Base-by-base conservation (phyloP, 352 stramenopile species). In the Peronospora tabacina region DNA sequence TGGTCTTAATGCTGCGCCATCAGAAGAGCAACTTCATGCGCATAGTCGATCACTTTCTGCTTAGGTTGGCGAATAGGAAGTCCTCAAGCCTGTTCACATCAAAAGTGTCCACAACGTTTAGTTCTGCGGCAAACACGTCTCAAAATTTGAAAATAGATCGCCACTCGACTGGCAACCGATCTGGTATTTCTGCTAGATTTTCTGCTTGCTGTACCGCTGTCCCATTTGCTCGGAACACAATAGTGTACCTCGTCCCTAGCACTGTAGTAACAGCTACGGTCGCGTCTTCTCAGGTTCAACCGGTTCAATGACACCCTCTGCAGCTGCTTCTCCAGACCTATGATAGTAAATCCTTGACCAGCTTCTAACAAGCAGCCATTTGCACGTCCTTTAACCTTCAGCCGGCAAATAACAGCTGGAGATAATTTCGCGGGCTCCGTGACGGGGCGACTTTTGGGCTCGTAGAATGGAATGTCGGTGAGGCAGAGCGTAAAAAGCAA, bases 1-100 rank as follows among this genome's bases (percentile, higher is more conserved):
- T 26, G 4, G 4, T 26, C 22, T 26, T 62, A 49, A 3, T 40
- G 49, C 24, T 49, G 41, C 4, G 22, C 45, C 54, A 68, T 64
- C 11, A 69, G 30, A 11, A n/a, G n/a, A n/a, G n/a, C n/a, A n/a
- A n/a, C n/a, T n/a, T 82, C 66, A 15, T 78, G 69, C 17, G 73
- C 73, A 44, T 77, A 85, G 42, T 63, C 33, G 16, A 82, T 65
- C 26, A 82, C 59, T 37, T 74, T 32, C 33, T 76, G 52, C 51
- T 84, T 3, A 82, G 58, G n/a, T 58, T 66, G 12, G 58, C 64
- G 38, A 82, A 78, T 1, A 61, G 66, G 41, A 70, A 20, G 20
- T 73, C 52, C 28, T 63, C 38, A 49, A 73, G 72, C 24, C 48
- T 47, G 35, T 66, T 73, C 37, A 79, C 38, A 49, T 79, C 76